phyloP scores from a whole-genome alignment of 768 basidiomycete genomes.

The Mycena capillaripes region DNA sequence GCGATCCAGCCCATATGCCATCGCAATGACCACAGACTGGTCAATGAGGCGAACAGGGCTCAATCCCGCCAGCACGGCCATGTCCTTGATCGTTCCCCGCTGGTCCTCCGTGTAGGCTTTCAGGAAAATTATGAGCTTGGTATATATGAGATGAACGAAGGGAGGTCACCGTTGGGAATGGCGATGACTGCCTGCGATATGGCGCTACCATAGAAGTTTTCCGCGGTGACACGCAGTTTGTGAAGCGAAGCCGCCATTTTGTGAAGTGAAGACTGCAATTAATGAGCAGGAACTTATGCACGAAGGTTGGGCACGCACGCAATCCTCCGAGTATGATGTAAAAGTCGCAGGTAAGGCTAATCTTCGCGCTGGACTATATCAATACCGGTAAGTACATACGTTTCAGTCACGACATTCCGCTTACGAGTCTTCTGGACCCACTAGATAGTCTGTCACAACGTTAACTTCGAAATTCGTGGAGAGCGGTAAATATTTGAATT shows the following conservation, averaged over 20 bases:
- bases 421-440: too few relatives aligned
- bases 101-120: background rate
- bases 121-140: too few relatives aligned
- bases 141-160: background rate
- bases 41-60: background rate
- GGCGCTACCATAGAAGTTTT: background rate
- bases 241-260: background rate
- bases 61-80: background rate
- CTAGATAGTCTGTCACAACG: too few relatives aligned
- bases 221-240: background rate
- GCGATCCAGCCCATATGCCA: constrained; percentile 8
- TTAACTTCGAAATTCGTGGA: too few relatives aligned
- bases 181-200: constrained; percentile 16
- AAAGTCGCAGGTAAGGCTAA: too few relatives aligned
- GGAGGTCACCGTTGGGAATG: background rate
- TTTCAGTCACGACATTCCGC: too few relatives aligned
- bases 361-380: too few relatives aligned
- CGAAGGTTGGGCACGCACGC: background rate
- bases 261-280: background rate
- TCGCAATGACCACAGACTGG: background rate
- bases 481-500: too few relatives aligned
- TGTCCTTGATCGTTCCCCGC: background rate
- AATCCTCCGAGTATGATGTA: background rate
- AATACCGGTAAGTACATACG: too few relatives aligned
- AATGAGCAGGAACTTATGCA: background rate